Base-by-base conservation (phyloP, 345 rosid species). In the Hibiscus trionum region DNA sequence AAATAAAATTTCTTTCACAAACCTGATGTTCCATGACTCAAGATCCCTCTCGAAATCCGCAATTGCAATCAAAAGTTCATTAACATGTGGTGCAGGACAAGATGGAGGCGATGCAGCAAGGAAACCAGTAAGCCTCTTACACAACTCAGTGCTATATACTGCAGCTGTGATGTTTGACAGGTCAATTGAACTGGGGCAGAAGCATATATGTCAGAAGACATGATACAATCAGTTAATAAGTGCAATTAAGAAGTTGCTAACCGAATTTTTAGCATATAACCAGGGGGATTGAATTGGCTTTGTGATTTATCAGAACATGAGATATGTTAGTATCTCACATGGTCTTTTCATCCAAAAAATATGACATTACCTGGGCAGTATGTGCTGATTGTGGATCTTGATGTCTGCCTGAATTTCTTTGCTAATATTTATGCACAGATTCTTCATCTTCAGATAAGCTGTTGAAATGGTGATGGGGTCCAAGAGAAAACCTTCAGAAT, bases 81-180 rank as follows among this genome's bases (percentile, higher is more conserved):
- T 89, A 70, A 92, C 97, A 74, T 86, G 93, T 14, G 91, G 86
- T 68, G 81, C 80, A 50, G 98, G 98, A 68, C 96, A 80, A 26
- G 98, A 83, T 64, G 99, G 97, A 72, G 99, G 97, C 72, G 91
- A 87, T 80, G 97, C 93, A 64, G 96, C 84, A 46, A 95, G 84
- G 79, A 95, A 92, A 76, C 81, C 83, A 27, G 87, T 84, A 80
- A 90, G 77, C 84, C 97, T 86, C 82, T 77, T 82, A 71, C 86
- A 87, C 47, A 92, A 84, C 76, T 89, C 96, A 14, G 84, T 86
- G 79, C 89, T 95, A 81, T 95, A 89, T 61, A 92, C 92, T 27
- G 90, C 86, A 39, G 97, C 87, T 46, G 88, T 83, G 72, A 95
- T 85, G 80, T 81, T 87, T 62, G 99, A 88, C 57, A 95, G 91